phyloP scores from a whole-genome alignment of 495 filamentous ascomycete genomes.

The Xylaria longipes region DNA sequence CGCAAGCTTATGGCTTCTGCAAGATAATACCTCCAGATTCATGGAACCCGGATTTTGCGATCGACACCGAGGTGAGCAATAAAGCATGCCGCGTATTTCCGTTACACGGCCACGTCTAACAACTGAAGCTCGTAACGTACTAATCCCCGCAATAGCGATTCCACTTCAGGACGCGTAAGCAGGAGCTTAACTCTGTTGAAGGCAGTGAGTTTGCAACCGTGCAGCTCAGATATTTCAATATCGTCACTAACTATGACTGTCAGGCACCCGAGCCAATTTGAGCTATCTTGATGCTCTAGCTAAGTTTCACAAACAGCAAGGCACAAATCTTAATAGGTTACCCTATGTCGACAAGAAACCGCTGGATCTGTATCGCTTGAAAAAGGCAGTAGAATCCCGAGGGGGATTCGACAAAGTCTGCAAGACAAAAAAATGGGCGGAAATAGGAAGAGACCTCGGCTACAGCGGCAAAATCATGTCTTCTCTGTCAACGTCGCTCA shows the following conservation, averaged over 20 bases:
- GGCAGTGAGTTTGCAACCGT: conserved; percentile 73
- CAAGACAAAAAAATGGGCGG: conserved; percentile 98
- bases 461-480: conserved; percentile 99
- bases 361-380: conserved; percentile 92
- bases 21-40: conserved; percentile 92
- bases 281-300: conserved; percentile 94
- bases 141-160: conserved; percentile 70
- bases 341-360: conserved; percentile 98
- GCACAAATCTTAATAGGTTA: conserved; percentile 89
- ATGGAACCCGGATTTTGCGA: conserved; percentile 94
- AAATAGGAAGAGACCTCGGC: conserved; percentile 94
- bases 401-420: conserved; percentile 96
- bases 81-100: conserved; percentile 6
- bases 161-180: conserved; percentile 94
- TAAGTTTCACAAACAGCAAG: conserved; percentile 97
- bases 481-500: conserved; percentile 96
- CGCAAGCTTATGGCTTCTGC: conserved; percentile 84
- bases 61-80: conserved; percentile 91
- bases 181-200: conserved; percentile 98
- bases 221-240: not conserved
- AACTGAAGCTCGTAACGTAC: not conserved
- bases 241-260: conserved; percentile 26
- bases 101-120: conserved; percentile 27
- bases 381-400: conserved; percentile 92
- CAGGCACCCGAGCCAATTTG: conserved; percentile 92